Evolutionary conservation across 345 rosid species (phyloP), one percentile per base, ranked within the genome.

Genomic region (Hibiscus syriacus): DNA sequence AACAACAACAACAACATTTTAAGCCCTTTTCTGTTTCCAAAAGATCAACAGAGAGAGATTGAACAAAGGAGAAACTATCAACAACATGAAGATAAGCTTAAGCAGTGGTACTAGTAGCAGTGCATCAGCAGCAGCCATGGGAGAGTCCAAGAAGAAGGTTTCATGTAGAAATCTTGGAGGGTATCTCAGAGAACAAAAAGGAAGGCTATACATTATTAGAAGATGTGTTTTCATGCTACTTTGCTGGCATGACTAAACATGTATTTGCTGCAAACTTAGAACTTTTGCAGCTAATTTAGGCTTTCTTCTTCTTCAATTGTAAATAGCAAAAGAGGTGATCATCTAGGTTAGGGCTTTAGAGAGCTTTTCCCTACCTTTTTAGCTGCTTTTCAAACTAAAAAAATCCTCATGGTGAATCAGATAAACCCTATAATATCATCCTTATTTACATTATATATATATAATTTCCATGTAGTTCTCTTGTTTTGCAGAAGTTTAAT

Each of bases 191-290:
- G 63, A 87, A 36, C 92, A 84, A 39, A 83, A 77, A 49, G 89
- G 83, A 58, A 85, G 89, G 68, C 76, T 87, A 20, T 84, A 87
- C 78, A 84, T 87, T 50, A 81, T 87, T 8, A 76, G 77, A 55
- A 75, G 85, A 79, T 87, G 92, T 71, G 81, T 87, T 2, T 84
- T 81, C 69, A 84, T 87, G 83, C 92, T 87, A 46, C 77, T 87
- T 46, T 87, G 92, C 58, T 86, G 89, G 89, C 89, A 78, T 65
- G 92, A 84, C 64, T 87, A 48, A 63, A 41, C 64, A 38, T 8
- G 50, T 45, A 14, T 5, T 16, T 45, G 8, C 41, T n/a, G n/a
- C n/a, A n/a, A n/a, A n/a, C n/a, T n/a, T n/a, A n/a, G n/a, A n/a
- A n/a, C n/a, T n/a, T n/a, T n/a, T n/a, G n/a, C n/a, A n/a, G n/a